Conservation (phyloP, 768 basidiomycete species). For the Suillus occidentalis region DNA sequence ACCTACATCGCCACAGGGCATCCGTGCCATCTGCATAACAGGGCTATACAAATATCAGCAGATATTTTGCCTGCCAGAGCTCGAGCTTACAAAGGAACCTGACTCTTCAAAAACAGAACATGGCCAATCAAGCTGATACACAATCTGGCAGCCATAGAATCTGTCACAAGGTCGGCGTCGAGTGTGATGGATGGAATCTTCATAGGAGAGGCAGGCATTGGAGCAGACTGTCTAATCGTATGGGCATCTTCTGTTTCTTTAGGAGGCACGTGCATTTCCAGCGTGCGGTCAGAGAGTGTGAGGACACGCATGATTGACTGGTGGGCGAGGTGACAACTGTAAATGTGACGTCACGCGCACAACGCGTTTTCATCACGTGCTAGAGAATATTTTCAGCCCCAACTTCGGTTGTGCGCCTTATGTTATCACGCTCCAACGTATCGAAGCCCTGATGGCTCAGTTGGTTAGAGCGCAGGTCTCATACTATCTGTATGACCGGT, state of each 20-base stretch:
- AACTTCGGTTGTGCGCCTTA: background rate
- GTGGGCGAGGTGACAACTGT: background rate
- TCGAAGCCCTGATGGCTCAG: conserved; percentile 43
- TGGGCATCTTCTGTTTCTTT: too few relatives aligned
- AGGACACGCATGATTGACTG: background rate
- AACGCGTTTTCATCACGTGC: conserved; percentile 1
- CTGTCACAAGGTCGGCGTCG: conserved; percentile 52
- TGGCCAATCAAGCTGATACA: conserved; percentile 65
- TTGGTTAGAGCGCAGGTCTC: conserved; percentile 58
- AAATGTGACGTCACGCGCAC: background rate
- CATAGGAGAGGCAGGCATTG: background rate
- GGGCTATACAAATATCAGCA: conserved; percentile 43
- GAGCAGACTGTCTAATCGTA: background rate
- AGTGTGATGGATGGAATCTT: conserved; percentile 45
- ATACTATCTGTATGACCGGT: conserved; percentile 39
- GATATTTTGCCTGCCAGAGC: background rate
- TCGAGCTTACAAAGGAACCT: conserved; percentile 69
- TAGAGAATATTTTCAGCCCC: background rate
- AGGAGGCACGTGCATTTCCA: background rate
- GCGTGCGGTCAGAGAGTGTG: background rate
- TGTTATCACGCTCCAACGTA: background rate
- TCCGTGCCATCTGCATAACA: conserved; percentile 58
- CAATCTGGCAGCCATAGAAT: conserved; percentile 61
- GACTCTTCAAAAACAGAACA: conserved; percentile 74
- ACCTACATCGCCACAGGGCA: conserved; percentile 49